Evolutionary conservation across 2,329 filamentous ascomycete species (phyloP), one percentile per base, ranked within the genome.

Genomic region (Monilinia vaccinii-corymbosi): DNA sequence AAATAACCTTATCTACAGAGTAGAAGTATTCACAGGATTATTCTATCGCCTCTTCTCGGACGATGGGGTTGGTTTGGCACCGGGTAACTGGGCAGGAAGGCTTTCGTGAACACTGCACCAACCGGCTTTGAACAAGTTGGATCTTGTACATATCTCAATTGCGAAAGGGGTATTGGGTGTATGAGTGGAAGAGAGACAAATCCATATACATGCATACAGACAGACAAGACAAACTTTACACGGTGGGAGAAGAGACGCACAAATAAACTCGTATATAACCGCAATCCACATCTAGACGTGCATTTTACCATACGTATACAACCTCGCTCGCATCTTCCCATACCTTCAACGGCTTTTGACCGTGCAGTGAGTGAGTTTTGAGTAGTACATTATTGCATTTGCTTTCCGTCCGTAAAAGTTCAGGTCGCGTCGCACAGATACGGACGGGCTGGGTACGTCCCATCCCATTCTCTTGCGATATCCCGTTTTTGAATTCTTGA

Each of bases 11-110:
- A 28, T 34, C 32, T 34, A 11, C 9, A 32, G 5, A 32, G 31
- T 32, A 32, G 5, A 32, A 9, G 5, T 5, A 32, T 4, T 34
- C 32, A 9, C 11, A 11, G 4, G 13, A 53, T 42, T 44, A 53
- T n/a, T n/a, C n/a, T 46, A 53, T 59, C 56, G 47, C 48, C 40
- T 59, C 38, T 53, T 53, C 23, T 59, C 28, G 48, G n/a, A n/a
- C n/a, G n/a, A n/a, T n/a, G n/a, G n/a, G 56, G 56, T 42, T 38
- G 28, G n/a, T n/a, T 34, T 46, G 56, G 18, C 56, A 59, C 48
- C 56, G 56, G 56, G 48, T 53, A 45, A 53, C 48, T 53, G 56
- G 47, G 16, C 56, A 49, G 32, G 32, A 32, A 53, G 23, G 51
- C 51, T 53, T 42, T 53, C 51, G 18, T n/a, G 45, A 31, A 49